Percentiles rank a stretch among this genome's conserved stretches.
These are phyloP conservation scores for Pestalotiopsis sp. DNA, from an alignment of 2,329 filamentous ascomycete genomes.

Conservation along the genomic window DNA sequence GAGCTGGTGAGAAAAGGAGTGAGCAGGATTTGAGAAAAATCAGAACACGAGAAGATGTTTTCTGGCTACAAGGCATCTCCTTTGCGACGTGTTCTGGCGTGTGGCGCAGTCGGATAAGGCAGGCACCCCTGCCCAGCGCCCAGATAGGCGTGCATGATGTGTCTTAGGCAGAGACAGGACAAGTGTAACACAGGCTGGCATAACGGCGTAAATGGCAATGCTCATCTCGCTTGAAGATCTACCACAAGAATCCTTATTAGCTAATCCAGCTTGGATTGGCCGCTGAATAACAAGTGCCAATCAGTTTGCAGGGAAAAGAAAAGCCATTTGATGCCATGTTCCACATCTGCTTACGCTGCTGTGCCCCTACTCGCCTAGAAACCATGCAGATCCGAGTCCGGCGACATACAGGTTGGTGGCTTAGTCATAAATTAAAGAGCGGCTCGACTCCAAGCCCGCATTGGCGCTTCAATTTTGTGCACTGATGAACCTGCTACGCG, in stretches of 20 bases:
- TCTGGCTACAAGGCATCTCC: too few relatives aligned
- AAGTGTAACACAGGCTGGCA: too few relatives aligned
- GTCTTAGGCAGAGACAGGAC: too few relatives aligned
- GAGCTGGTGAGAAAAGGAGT: too few relatives aligned
- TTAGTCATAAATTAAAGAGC: background rate
- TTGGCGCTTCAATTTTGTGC: background rate
- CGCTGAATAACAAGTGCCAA: too few relatives aligned
- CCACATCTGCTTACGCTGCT: background rate
- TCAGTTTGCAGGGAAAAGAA: too few relatives aligned
- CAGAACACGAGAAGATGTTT: too few relatives aligned
- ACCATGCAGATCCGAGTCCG: background rate
- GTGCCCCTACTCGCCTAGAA: background rate
- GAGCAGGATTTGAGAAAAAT: too few relatives aligned
- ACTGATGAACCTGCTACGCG: background rate
- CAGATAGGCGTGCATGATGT: background rate
- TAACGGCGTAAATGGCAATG: too few relatives aligned
- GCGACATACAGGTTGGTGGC: background rate
- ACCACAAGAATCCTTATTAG: too few relatives aligned
- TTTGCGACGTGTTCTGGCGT: background rate
- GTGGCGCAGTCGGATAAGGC: background rate
- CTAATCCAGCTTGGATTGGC: too few relatives aligned
- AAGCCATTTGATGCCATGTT: background rate
- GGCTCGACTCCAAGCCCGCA: background rate
- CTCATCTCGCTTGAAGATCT: too few relatives aligned
- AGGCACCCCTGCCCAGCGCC: background rate